Evolutionary conservation across 2,329 filamentous ascomycete species (phyloP).

Genomic region (Paracoccidioides lutzii): DNA sequence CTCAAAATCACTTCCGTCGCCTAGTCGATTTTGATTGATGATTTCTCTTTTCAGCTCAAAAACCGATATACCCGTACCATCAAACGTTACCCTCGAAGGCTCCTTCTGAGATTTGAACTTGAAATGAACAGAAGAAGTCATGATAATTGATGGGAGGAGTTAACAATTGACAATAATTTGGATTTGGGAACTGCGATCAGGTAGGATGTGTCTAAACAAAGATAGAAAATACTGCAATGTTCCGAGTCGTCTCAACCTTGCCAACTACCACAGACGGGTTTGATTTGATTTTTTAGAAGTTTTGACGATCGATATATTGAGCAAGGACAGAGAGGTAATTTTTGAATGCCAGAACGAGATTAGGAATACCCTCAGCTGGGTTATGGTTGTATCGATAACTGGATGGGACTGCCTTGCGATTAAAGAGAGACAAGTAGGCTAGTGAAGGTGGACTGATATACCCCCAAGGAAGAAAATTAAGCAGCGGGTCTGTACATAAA

Average conservation of each 20-base stretch:
- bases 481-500: constrained; percentile 18
- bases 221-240: constrained; percentile 13
- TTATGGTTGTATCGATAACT: constrained; percentile 2
- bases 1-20: constrained; percentile 93
- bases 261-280: not conserved
- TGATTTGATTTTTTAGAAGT: not conserved
- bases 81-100: constrained; percentile 84
- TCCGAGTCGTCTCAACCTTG: not conserved
- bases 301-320: constrained; percentile 1
- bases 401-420: not conserved
- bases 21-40: constrained; percentile 82
- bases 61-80: constrained; percentile 93
- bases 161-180: constrained; percentile 10
- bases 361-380: constrained; percentile 1
- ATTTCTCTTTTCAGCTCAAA: constrained; percentile 99
- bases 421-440: not conserved
- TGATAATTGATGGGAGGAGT: constrained; percentile 32
- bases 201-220: constrained; percentile 3
- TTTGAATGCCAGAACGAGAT: not conserved
- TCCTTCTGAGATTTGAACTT: constrained; percentile 99
- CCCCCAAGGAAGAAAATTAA: constrained; percentile 16
- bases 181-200: constrained; percentile 9
- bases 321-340: not conserved
- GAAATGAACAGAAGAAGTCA: constrained; percentile 98
- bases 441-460: constrained; percentile 16